Percentiles rank a stretch among this genome's conserved stretches.
phyloP scores from a whole-genome alignment of 257 asterid genomes.

The Petunia secreta region DNA sequence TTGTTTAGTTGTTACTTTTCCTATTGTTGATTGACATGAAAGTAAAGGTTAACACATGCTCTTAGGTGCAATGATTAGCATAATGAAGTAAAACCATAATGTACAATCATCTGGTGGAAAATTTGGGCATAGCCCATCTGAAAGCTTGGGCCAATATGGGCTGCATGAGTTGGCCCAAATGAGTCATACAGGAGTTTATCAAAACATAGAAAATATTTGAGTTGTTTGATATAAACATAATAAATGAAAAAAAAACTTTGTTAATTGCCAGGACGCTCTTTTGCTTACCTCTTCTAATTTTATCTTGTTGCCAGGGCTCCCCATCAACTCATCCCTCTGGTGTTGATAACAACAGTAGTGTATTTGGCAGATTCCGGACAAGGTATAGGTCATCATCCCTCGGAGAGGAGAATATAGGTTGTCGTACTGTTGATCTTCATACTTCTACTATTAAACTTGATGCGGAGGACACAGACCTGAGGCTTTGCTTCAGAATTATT shows the following conservation, averaged over 20 bases:
- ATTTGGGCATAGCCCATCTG: not conserved
- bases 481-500: constrained; percentile 93
- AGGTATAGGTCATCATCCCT: constrained; percentile 62
- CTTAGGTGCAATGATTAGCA: constrained; percentile 11
- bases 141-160: too few species aligned
- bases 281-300: not conserved
- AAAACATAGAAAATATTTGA: too few species aligned
- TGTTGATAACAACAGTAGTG: constrained; percentile 67
- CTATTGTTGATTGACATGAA: not conserved
- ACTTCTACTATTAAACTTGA: constrained; percentile 90
- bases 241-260: too few species aligned
- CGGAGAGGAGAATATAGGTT: constrained; percentile 71
- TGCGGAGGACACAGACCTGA: constrained; percentile 91
- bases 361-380: constrained; percentile 87
- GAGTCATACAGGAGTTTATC: too few species aligned
- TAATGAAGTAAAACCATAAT: not conserved
- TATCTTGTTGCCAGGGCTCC: constrained; percentile 62
- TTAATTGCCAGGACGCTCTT: not conserved
- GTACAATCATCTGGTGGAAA: constrained; percentile 1
- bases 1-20: constrained; percentile 17
- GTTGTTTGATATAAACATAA: too few species aligned
- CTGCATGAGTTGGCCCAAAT: too few species aligned
- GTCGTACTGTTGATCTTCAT: constrained; percentile 81
- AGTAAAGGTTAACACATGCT: not conserved
- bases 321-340: constrained; percentile 57